Evolutionary conservation across 2,329 filamentous ascomycete genomes (phyloP), one percentile per base, ranked within the genome.

Genomic region (Paraphaeosphaeria minitans): DNA sequence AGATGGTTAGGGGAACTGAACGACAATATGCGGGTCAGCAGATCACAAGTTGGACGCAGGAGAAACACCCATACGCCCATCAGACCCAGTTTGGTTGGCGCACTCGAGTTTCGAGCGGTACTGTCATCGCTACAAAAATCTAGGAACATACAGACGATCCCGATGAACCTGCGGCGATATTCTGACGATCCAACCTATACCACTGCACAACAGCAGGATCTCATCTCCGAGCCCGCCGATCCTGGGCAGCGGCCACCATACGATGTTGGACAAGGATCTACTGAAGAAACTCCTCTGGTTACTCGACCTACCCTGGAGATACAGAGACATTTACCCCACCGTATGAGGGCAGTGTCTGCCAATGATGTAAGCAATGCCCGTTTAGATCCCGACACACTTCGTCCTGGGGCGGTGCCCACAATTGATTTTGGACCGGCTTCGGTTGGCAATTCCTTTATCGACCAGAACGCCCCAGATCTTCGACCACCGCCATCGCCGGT

Each of bases 81-180:
- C 62, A 85, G 95, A 45, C 94, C 95, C 1, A 98, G 95, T 80
- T 81, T 99, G 48, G 89, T 99, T 3, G 95, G 95, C 45, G 95
- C 92, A 9, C 82, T 99, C 57, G 95, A 99, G 77, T 99, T 99
- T 68, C 86, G 93, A 67, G 94, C 94, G 2, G 89, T 97, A 3
- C 81, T 99, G 47, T 89, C 91, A n/a, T 93, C 93, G 2, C 79
- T 99, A 57, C 89, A 96, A 69, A 90, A 88, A 64, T 91, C 92
- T 56, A 87, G 91, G 70, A 95, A 92, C 63, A 85, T 91, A 27
- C 87, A 88, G 66, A 84, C 90, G 19, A 85, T 87, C 45, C 85
- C 88, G 2, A 87, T 96, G 60, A 84, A 87, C 63, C 78, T 87
- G 24, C 85, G 90, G 59, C 86, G 89, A 67, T 89, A 89, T 70